Percentiles rank a stretch among this genome's conserved stretches.
Evolutionary conservation across 2,329 filamentous ascomycete genomes (phyloP).

Genomic region (Graphilbum sp.): DNA sequence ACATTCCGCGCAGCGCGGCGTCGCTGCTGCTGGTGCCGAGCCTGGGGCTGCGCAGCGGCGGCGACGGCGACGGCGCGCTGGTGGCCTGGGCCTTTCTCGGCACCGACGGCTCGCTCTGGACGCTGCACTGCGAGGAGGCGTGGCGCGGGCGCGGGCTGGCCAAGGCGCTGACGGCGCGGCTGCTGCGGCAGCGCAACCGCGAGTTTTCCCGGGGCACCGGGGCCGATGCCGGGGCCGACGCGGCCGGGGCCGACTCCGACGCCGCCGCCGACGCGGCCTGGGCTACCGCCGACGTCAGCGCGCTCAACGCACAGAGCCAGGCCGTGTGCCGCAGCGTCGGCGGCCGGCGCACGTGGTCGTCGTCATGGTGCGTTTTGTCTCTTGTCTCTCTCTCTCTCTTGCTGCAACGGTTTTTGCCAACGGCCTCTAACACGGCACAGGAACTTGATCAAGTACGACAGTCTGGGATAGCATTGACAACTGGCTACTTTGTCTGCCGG

Average conservation of each 20-base stretch:
- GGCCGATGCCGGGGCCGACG: too few relatives aligned
- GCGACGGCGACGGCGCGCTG: slow-evolving; percentile 18
- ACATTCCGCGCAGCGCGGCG: slow-evolving; percentile 37
- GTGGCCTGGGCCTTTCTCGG: slow-evolving; percentile 51
- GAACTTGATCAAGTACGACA: slow-evolving; percentile 10
- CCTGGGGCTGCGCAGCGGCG: slow-evolving; percentile 22
- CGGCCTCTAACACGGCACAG: slow-evolving; percentile 6
- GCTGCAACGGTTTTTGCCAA: too few relatives aligned
- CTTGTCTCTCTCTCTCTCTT: not conserved
- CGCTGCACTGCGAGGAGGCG: slow-evolving; percentile 42
- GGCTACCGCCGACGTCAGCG: slow-evolving; percentile 47
- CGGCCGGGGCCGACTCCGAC: slow-evolving; percentile 45
- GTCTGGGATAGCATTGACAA: too few relatives aligned
- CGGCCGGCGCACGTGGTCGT: slow-evolving; percentile 35
- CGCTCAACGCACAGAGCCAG: slow-evolving; percentile 42
- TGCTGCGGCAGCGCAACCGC: slow-evolving; percentile 34
- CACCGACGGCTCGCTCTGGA: slow-evolving; percentile 43
- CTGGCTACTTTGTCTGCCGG: slow-evolving; percentile 37
- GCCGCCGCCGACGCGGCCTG: slow-evolving; percentile 34
- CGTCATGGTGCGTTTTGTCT: slow-evolving; percentile 37
- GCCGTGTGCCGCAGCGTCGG: slow-evolving; percentile 45
- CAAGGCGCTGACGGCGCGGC: slow-evolving; percentile 39
- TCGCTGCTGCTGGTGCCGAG: slow-evolving; percentile 29
- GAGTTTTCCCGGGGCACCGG: slow-evolving; percentile 27
- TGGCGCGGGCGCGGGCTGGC: slow-evolving; percentile 48